These are phyloP conservation scores for Capsicum baccatum DNA, from an alignment of 257 asterid species.

Conservation along the genomic window DNA sequence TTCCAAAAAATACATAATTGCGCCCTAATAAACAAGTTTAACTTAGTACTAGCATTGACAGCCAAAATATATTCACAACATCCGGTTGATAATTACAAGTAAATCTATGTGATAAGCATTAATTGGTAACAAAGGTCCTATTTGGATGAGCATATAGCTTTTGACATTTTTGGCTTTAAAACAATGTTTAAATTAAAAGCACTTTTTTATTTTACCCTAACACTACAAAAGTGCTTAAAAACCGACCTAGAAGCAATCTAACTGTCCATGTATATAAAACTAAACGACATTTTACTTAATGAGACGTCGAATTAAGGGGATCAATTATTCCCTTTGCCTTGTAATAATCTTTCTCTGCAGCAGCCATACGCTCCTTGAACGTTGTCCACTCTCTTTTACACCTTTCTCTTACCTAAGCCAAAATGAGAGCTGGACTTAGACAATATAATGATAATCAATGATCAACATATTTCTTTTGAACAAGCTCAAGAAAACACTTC, in stretches of 20 bases:
- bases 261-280: not conserved
- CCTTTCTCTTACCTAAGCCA: constrained; percentile 72
- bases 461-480: not conserved
- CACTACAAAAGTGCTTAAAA: too few relatives aligned
- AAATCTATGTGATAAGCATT: not conserved
- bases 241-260: not conserved
- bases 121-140: not conserved
- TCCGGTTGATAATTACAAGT: not conserved
- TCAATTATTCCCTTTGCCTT: constrained; percentile 61
- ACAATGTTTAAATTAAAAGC: too few relatives aligned
- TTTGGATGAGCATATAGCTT: too few relatives aligned
- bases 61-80: not conserved
- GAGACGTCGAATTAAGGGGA: constrained; percentile 60
- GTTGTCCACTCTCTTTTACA: constrained; percentile 76
- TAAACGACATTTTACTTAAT: constrained; percentile 32
- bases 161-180: too few relatives aligned
- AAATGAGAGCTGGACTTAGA: not conserved
- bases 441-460: too few relatives aligned
- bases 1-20: too few relatives aligned
- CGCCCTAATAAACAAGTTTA: not conserved
- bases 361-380: constrained; percentile 73
- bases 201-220: too few relatives aligned
- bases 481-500: not conserved
- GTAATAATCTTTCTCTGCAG: constrained; percentile 72
- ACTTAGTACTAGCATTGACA: not conserved